Evolutionary conservation across 176 grass and related monocot species (phyloP).

Genomic region (Microstegium vimineum): DNA sequence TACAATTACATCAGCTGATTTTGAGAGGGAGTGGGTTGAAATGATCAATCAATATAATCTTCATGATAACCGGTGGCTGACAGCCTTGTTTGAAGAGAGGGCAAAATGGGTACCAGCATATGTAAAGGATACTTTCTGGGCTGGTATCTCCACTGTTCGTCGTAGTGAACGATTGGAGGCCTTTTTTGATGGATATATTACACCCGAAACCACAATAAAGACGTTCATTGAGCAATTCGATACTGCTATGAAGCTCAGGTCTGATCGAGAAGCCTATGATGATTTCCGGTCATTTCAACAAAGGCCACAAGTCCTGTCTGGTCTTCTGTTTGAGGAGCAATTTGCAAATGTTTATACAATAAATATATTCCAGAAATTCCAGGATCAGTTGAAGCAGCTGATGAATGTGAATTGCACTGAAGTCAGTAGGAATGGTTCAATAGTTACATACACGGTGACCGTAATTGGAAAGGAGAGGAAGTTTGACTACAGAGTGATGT

Average conservation of each 20-base stretch:
- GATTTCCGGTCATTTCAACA: conserved; percentile 90
- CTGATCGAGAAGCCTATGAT: conserved; percentile 80
- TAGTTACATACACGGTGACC: conserved; percentile 71
- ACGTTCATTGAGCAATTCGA: conserved; percentile 85
- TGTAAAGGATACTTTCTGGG: conserved; percentile 90
- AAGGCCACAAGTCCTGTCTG: conserved; percentile 76
- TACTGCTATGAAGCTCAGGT: conserved; percentile 77
- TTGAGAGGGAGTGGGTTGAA: conserved; percentile 79
- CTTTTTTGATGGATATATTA: conserved; percentile 83
- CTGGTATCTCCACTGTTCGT: conserved; percentile 71
- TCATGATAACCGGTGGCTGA: conserved; percentile 67
- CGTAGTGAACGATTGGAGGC: conserved; percentile 68
- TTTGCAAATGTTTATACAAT: conserved; percentile 83
- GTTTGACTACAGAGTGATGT: conserved; percentile 83
- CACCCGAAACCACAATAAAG: conserved; percentile 73
- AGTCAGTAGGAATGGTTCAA: conserved; percentile 54
- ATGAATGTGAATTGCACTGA: conserved; percentile 73
- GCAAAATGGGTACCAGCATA: conserved; percentile 77
- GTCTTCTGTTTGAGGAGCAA: conserved; percentile 80
- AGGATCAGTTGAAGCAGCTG: conserved; percentile 79
- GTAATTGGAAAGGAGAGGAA: conserved; percentile 75
- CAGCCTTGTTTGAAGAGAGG: conserved; percentile 68
- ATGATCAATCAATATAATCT: conserved; percentile 75
- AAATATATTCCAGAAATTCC: conserved; percentile 92
- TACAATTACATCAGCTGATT: conserved; percentile 63